Base-by-base conservation (phyloP, 2,329 filamentous ascomycete species). In the Aspergillus aculeatus region DNA sequence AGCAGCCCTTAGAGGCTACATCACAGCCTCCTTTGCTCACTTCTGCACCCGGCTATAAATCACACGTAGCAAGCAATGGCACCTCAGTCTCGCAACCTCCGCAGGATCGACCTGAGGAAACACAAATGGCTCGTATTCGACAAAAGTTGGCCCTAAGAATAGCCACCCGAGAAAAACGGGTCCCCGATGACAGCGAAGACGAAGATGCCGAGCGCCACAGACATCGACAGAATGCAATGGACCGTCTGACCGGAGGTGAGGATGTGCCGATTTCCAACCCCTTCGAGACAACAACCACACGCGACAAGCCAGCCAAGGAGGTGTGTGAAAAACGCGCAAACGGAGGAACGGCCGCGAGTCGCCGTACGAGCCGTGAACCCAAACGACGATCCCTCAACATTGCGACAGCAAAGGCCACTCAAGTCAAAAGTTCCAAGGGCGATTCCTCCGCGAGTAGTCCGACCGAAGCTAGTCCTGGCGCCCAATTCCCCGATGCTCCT, bases 401-500 rank as follows among this genome's bases (percentile, higher is more conserved):
- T 38, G 69, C 66, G 56, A 64, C 74, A 49, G 63, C 74, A 48
- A 71, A 69, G 31, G 56, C 69, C 19, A 57, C 61, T 14, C 66
- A 65, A 32, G 54, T 60, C 16, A 69, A 65, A 31, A 50, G 54
- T 31, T 41, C 51, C 29, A 58, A 26, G 14, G 52, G 47, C 16
- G 63, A 49, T 16, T 48, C 54, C 1, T 29, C 57, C 4, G 19
- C 54, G 9, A 35, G 35, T 12, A 61, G 50, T 16, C 48, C 54
- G 21, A 59, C 56, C 11, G 65, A 67, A 21, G n/a, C 64, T 1
- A 51, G 47, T 16, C 65, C 64, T 6, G 66, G 66, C 4, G 64
- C 63, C 2, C 61, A 69, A 9, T 71, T 84, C 2, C 81, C 84
- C 24, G 91, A 96, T 78, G 90, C 90, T 23, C 92, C 92, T 1